phyloP scores from a whole-genome alignment of 768 basidiomycete genomes.

The Mycena galopus region DNA sequence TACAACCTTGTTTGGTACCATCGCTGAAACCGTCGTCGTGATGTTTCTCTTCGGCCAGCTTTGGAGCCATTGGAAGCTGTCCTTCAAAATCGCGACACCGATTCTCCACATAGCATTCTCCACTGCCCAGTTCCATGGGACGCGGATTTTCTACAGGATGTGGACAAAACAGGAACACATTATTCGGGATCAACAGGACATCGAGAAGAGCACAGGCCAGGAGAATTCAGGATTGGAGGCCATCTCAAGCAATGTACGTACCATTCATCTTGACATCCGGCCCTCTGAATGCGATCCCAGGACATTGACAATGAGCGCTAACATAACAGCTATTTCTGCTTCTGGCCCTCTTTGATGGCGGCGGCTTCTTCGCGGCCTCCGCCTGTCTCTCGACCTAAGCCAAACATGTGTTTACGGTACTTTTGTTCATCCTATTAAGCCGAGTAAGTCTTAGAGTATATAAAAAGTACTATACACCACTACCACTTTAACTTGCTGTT shows the following conservation, averaged over 20 bases:
- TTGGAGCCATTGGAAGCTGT: constrained; percentile 10
- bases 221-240: not conserved
- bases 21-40: constrained; percentile 6
- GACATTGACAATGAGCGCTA: too few relatives aligned
- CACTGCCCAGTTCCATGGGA: constrained; percentile 21
- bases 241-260: not conserved
- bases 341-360: too few relatives aligned
- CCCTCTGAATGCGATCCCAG: not conserved
- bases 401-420: too few relatives aligned
- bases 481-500: too few relatives aligned
- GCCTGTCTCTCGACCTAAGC: too few relatives aligned
- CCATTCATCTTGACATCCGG: not conserved
- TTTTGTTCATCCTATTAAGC: too few relatives aligned
- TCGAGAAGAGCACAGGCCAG: not conserved
- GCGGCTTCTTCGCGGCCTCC: too few relatives aligned
- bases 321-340: too few relatives aligned
- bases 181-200: constrained; percentile 6
- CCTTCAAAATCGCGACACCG: constrained; percentile 18
- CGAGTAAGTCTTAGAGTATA: too few relatives aligned
- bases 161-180: constrained; percentile 18
- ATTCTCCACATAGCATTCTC: constrained; percentile 14
- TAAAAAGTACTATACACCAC: too few relatives aligned
- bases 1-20: constrained; percentile 16
- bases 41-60: constrained; percentile 17
- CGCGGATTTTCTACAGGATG: constrained; percentile 16